Evolutionary conservation across 2,329 filamentous ascomycete genomes (phyloP).

Genomic region (Penicillium sp.): DNA sequence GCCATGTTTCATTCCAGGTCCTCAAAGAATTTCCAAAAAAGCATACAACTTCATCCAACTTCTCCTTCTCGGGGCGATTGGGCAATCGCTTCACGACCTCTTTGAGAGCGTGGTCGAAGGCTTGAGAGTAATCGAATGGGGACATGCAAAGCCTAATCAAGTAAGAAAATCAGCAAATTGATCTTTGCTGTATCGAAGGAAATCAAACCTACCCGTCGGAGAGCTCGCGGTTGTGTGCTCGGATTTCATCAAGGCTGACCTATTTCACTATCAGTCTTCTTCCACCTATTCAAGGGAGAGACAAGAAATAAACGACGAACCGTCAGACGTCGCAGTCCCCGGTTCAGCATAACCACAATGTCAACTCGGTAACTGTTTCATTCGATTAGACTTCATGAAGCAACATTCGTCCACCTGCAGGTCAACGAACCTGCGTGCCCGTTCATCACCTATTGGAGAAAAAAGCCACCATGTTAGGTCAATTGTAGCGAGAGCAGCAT

Average conservation of each 20-base stretch:
- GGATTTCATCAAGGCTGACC: constrained; percentile 87
- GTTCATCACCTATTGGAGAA: constrained; percentile 55
- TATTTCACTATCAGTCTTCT: constrained; percentile 29
- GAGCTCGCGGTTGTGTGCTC: constrained; percentile 81
- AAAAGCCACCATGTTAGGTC: constrained; percentile 21
- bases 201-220: constrained; percentile 61
- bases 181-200: not conserved
- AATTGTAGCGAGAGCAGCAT: not conserved
- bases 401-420: not conserved
- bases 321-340: constrained; percentile 61
- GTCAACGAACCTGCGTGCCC: constrained; percentile 55
- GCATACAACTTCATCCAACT: constrained; percentile 70
- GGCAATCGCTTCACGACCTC: constrained; percentile 81
- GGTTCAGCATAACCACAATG: constrained; percentile 75
- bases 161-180: not conserved
- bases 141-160: constrained; percentile 67
- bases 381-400: constrained; percentile 19
- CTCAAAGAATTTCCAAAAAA: not conserved
- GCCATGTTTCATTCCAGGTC: not conserved
- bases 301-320: constrained; percentile 42
- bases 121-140: constrained; percentile 85
- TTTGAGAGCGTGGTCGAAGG: constrained; percentile 89
- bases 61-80: constrained; percentile 74
- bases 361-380: constrained; percentile 80
- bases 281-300: constrained; percentile 1